Conservation (phyloP, 1,139 yeast species). For the Saccharomyces pastorianus region DNA sequence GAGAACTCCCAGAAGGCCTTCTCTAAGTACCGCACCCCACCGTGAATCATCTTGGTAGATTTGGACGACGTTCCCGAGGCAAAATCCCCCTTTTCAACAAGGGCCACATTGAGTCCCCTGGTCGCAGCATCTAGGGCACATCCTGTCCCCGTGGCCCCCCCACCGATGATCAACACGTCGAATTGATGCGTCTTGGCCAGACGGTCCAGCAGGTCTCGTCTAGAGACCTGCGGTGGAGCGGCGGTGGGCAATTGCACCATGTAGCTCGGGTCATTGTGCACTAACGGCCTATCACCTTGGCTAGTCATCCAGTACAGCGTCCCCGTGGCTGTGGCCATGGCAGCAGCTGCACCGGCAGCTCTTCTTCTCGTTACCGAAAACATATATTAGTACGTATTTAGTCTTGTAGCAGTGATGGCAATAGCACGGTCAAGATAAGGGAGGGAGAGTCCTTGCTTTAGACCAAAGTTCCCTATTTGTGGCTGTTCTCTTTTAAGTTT, state of each 20-base stretch:
- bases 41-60: slow-evolving; percentile 96
- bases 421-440: background rate
- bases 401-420: background rate
- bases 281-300: background rate
- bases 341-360: slow-evolving; percentile 15
- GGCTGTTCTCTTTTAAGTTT: background rate
- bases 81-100: slow-evolving; percentile 80
- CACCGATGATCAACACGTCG: slow-evolving; percentile 82
- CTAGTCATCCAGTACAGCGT: background rate
- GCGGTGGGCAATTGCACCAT: slow-evolving; percentile 13
- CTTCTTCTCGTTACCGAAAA: background rate
- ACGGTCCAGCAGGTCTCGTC: slow-evolving; percentile 35
- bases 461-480: background rate
- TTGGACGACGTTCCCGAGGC: slow-evolving; percentile 90
- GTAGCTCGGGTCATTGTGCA: slow-evolving; percentile 1
- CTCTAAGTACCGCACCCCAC: slow-evolving; percentile 92
- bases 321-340: slow-evolving; percentile 1
- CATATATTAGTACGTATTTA: background rate
- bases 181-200: slow-evolving; percentile 44
- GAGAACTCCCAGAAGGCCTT: slow-evolving; percentile 88
- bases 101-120: slow-evolving; percentile 81
- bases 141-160: slow-evolving; percentile 95
- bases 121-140: slow-evolving; percentile 88
- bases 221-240: slow-evolving; percentile 22
- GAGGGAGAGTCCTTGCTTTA: background rate